These are phyloP conservation scores for Spiraea crenata DNA, from an alignment of 331 rosid genomes.

Conservation along the genomic window DNA sequence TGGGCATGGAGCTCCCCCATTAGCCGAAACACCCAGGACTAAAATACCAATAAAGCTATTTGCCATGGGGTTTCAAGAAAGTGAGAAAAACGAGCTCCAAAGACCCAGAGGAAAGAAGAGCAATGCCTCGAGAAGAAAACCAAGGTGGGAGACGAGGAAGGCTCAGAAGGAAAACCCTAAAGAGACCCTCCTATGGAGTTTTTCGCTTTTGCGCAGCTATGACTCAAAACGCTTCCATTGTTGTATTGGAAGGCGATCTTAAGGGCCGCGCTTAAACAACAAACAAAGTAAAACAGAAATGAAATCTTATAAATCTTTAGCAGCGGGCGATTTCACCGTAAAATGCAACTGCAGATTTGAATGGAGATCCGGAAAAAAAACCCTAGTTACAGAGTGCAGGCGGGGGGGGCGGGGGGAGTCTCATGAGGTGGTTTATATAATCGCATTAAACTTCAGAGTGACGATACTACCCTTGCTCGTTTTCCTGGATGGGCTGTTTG, in stretches of 20 bases:
- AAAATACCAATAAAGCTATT: conserved; percentile 20
- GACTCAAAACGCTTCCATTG: conserved; percentile 86
- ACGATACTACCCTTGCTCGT: not conserved
- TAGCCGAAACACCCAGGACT: conserved; percentile 25
- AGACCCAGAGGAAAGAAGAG: conserved; percentile 20
- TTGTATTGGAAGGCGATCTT: conserved; percentile 69
- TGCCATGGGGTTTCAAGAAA: conserved; percentile 16
- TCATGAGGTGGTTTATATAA: not conserved
- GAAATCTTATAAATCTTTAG: too few species aligned
- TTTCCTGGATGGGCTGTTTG: not conserved
- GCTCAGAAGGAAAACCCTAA: conserved; percentile 65
- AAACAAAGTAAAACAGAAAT: not conserved
- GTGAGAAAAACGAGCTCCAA: not conserved
- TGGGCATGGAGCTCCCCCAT: conserved; percentile 21
- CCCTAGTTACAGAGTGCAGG: not conserved
- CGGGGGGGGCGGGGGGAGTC: not conserved
- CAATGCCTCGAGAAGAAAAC: conserved; percentile 23
- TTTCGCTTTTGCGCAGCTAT: conserved; percentile 55
- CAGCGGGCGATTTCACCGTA: not conserved
- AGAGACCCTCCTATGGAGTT: conserved; percentile 23
- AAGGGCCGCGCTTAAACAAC: conserved; percentile 65
- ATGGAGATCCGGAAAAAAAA: not conserved
- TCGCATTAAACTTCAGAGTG: not conserved
- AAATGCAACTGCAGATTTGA: not conserved
- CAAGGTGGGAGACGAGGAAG: conserved; percentile 38